Conservation (phyloP, 2,329 filamentous ascomycete genomes). For the Nemania sp. region DNA sequence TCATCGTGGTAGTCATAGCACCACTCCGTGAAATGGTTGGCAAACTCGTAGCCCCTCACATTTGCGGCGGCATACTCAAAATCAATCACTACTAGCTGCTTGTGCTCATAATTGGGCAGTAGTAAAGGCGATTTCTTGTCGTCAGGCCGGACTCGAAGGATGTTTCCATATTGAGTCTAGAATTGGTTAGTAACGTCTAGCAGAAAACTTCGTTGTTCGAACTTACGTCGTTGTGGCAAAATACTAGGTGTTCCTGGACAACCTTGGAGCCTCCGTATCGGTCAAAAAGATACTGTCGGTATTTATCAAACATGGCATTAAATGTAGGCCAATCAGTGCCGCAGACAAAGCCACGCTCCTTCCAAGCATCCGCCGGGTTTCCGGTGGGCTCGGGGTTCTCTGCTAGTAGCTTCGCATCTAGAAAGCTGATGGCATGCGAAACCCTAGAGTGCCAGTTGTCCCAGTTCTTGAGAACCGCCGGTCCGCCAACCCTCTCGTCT, state of each 20-base stretch:
- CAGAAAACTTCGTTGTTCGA: not conserved
- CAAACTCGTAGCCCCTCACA: constrained; percentile 87
- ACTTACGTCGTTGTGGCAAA: constrained; percentile 96
- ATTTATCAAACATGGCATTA: constrained; percentile 78
- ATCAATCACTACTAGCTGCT: constrained; percentile 96
- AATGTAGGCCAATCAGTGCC: constrained; percentile 87
- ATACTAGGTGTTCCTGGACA: constrained; percentile 82
- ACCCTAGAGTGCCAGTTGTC: constrained; percentile 86
- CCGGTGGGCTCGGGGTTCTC: constrained; percentile 45
- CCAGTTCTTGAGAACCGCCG: constrained; percentile 92
- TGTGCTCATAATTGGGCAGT: constrained; percentile 91
- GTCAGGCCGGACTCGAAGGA: constrained; percentile 77
- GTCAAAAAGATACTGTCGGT: constrained; percentile 78
- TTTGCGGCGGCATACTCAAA: constrained; percentile 98
- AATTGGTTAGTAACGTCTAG: constrained; percentile 25
- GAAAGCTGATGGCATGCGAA: constrained; percentile 66
- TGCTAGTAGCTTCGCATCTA: constrained; percentile 69
- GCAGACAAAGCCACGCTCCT: constrained; percentile 79
- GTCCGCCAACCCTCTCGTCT: constrained; percentile 80
- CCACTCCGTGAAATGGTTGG: constrained; percentile 99
- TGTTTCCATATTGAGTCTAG: constrained; percentile 99
- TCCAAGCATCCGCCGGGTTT: constrained; percentile 66
- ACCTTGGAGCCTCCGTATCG: constrained; percentile 75
- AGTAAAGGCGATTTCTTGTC: constrained; percentile 86
- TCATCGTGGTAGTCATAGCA: constrained; percentile 95